These are phyloP conservation scores for Posidonia oceanica DNA, from an alignment of 116 monocot species.

Conservation along the genomic window DNA sequence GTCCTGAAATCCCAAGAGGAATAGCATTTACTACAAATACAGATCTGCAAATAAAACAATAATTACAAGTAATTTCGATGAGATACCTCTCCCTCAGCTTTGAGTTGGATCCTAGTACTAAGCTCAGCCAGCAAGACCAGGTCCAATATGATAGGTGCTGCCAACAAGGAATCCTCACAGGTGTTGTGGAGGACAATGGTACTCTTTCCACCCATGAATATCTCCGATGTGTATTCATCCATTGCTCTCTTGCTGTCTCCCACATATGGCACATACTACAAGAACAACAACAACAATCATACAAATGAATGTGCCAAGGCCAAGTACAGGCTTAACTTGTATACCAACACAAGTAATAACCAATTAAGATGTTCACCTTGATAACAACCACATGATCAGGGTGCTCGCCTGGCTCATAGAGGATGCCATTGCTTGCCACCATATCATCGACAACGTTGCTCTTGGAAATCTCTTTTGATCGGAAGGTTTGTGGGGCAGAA, in stretches of 20 bases:
- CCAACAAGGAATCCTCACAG: constrained; percentile 87
- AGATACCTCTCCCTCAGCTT: constrained; percentile 66
- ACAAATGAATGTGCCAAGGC: neutral
- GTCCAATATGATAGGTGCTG: constrained; percentile 87
- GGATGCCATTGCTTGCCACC: constrained; percentile 89
- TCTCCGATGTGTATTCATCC: constrained; percentile 96
- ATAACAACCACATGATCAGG: constrained; percentile 97
- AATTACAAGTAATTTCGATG: neutral
- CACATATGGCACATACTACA: constrained; percentile 82
- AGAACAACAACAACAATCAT: neutral
- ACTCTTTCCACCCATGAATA: constrained; percentile 91
- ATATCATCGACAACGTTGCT: constrained; percentile 99
- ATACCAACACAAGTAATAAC: neutral
- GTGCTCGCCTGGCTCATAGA: constrained; percentile 94
- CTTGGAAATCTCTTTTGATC: constrained; percentile 98
- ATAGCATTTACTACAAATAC: neutral
- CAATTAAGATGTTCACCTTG: constrained; percentile 28
- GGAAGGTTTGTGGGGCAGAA: constrained; percentile 93
- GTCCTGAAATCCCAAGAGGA: constrained; percentile 21
- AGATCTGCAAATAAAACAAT: neutral
- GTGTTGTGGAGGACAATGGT: constrained; percentile 92
- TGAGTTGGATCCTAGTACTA: constrained; percentile 82
- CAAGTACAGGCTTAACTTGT: neutral
- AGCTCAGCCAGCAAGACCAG: constrained; percentile 82
- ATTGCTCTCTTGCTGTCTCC: constrained; percentile 95